Base-by-base conservation (phyloP, 352 stramenopile genomes). In the Globisporangium acanthophoron region DNA sequence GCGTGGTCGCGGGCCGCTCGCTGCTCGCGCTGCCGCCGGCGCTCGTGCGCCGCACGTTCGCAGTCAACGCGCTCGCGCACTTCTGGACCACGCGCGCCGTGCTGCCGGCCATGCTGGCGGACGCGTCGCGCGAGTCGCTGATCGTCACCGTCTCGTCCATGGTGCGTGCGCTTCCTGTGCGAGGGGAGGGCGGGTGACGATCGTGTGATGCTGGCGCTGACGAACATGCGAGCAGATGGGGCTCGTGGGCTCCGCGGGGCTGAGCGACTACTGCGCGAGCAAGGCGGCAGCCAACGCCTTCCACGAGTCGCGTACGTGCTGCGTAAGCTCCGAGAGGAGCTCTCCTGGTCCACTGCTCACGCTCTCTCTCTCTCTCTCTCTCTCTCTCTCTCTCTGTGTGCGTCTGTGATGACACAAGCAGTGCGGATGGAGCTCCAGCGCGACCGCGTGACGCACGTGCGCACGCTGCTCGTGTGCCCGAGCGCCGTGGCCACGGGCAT, bases 81-180 rank as follows among this genome's bases (percentile, higher is more conserved):
- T 92, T 92, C 46, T 92, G 79, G 82, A 85, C 76, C 54, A 52
- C 76, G 11, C 70, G 88, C 57, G 65, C 70, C 7, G 69, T 85
- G 16, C 66, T 94, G 8, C 80, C 85, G 21, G 72, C 75, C 5
- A 80, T 92, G 71, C 78, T 88, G 61, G 70, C 78, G 48, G 35
- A 57, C 16, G 29, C 15, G 20, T 67, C 70, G 0, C 41, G 59
- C 0, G 66, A 83, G 12, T 62, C 68, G 20, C 50, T 92, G 29
- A 67, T 94, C 21, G 80, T 94, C 20, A 85, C 82, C 0, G 33
- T 94, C n/a, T 80, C 85, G 5, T 94, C 85, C 11, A 70, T 94
- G 50, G 77, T 87, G 66, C 49, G 69, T 64, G 31, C 35, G 35
- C 11, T 41, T 13, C 31, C 3, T 18, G 18, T 5, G 24, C 24